phyloP scores from a whole-genome alignment of 306 rosid genomes.

The Begonia loranthoides region DNA sequence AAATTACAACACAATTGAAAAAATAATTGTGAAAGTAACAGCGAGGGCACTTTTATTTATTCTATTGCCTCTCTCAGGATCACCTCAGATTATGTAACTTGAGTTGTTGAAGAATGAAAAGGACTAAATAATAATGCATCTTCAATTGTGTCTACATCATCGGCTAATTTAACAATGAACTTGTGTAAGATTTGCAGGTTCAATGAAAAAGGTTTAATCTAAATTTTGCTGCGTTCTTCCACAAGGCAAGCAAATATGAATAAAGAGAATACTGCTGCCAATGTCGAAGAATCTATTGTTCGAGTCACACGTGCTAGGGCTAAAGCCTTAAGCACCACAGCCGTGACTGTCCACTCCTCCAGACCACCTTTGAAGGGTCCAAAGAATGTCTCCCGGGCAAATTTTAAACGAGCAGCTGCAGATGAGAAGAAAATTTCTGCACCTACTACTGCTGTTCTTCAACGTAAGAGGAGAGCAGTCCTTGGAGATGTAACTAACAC shows the following conservation, averaged over 20 bases:
- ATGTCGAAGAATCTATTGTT: constrained; percentile 29
- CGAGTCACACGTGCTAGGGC: constrained; percentile 81
- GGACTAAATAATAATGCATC: no score
- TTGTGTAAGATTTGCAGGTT: constrained; percentile 30
- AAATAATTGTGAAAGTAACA: no score
- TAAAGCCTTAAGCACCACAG: constrained; percentile 28
- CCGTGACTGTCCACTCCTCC: constrained; percentile 24
- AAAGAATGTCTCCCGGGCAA: constrained; percentile 20
- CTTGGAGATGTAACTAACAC: constrained; percentile 58
- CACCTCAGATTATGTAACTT: no score
- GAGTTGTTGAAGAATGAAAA: no score
- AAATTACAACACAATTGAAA: no score
- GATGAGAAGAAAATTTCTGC: constrained; percentile 34
- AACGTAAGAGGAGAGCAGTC: constrained; percentile 53
- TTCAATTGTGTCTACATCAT: no score
- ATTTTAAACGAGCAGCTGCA: constrained; percentile 35
- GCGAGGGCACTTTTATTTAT: no score
- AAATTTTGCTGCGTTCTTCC: constrained; percentile 26
- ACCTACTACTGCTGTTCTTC: constrained; percentile 25
- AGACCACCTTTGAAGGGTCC: constrained; percentile 30
- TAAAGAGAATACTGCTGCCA: constrained; percentile 32
- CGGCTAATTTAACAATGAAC: background rate
- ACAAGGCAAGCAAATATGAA: constrained; percentile 49
- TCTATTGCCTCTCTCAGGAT: no score
- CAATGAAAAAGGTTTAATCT: constrained; percentile 25